Conservation (phyloP, 257 asterid species). For the Plantago major region DNA sequence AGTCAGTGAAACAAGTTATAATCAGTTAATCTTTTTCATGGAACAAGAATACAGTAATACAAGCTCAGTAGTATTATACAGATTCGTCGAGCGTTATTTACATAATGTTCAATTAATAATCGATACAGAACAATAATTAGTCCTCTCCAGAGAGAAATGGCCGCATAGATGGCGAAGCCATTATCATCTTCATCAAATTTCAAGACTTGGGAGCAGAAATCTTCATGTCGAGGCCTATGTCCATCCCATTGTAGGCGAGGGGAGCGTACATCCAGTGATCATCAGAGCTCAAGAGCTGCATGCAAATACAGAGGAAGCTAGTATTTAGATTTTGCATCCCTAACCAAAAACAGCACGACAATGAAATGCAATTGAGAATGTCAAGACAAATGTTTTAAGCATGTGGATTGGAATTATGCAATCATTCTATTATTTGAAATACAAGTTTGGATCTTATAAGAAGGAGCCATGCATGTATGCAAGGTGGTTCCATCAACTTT, state of each 20-base stretch:
- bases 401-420: no score
- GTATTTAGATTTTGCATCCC: no score
- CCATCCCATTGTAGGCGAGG: conserved; percentile 61
- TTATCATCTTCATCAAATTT: conserved; percentile 11
- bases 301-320: background rate
- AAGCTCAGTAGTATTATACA: no score
- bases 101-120: background rate
- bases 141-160: background rate
- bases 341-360: background rate
- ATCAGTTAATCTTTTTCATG: no score
- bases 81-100: no score
- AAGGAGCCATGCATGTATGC: no score
- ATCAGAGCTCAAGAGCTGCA: conserved; percentile 65
- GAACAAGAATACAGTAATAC: no score
- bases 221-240: conserved; percentile 44
- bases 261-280: conserved; percentile 75
- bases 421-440: no score
- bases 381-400: background rate
- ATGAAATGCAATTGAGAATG: background rate
- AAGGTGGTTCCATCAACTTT: no score
- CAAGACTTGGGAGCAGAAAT: conserved; percentile 23
- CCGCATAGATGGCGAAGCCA: background rate
- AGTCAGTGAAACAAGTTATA: no score
- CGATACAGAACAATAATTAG: background rate
- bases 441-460: no score